phyloP scores from a whole-genome alignment of 768 basidiomycete genomes.

The Mycena capillaripes region DNA sequence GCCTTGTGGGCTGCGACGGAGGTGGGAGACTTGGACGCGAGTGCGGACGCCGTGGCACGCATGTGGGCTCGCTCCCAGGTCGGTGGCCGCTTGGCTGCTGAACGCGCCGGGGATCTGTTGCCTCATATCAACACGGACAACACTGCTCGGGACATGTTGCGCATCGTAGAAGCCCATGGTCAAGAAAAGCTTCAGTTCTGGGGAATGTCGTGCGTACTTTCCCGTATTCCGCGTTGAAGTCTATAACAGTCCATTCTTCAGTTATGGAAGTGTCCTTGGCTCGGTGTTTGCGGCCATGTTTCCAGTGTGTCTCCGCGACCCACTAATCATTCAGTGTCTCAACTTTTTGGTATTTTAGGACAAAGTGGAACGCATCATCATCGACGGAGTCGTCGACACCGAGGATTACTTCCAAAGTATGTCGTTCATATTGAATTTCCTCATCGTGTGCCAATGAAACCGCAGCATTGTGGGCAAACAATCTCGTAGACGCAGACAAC shows the following conservation, averaged over 20 bases:
- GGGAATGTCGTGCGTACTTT: slow-evolving; percentile 5
- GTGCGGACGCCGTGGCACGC: slow-evolving; percentile 9
- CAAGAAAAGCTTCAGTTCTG: slow-evolving; percentile 31
- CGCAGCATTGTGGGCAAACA: slow-evolving; percentile 37
- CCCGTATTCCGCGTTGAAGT: background rate
- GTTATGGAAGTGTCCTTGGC: slow-evolving; percentile 1
- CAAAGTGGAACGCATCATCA: slow-evolving; percentile 27
- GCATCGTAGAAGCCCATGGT: slow-evolving; percentile 26
- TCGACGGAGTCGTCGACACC: slow-evolving; percentile 42
- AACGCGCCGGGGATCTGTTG: background rate
- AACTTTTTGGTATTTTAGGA: background rate
- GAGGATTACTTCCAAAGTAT: slow-evolving; percentile 43
- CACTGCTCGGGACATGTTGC: slow-evolving; percentile 33
- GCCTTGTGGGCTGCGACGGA: background rate
- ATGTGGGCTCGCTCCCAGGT: slow-evolving; percentile 18
- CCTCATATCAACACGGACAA: slow-evolving; percentile 31
- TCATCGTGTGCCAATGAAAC: too few species aligned
- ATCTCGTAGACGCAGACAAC: slow-evolving; percentile 40
- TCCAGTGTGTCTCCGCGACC: background rate
- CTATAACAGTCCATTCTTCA: background rate
- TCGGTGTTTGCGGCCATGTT: background rate
- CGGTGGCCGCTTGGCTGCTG: background rate
- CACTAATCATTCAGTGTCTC: too few species aligned
- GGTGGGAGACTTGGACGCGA: slow-evolving; percentile 2
- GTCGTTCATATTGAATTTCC: slow-evolving; percentile 1